These are phyloP conservation scores for Guyanaporus albipodus DNA, from an alignment of 768 basidiomycete genomes.

Conservation along the genomic window DNA sequence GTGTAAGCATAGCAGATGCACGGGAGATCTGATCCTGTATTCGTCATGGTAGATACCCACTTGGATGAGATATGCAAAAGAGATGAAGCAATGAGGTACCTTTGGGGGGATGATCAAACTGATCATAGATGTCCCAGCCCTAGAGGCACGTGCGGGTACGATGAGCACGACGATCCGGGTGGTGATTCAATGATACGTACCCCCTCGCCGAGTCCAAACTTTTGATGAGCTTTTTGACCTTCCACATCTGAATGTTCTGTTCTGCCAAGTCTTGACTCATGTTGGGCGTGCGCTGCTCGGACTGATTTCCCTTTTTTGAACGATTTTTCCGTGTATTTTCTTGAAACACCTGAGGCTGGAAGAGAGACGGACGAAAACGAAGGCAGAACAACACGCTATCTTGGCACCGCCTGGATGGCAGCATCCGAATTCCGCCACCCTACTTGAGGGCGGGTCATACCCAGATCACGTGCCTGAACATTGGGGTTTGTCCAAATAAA, in stretches of 20 bases:
- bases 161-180: constrained; percentile 17
- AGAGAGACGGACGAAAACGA: constrained; percentile 22
- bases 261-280: constrained; percentile 86
- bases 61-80: background rate
- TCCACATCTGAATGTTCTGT: constrained; percentile 97
- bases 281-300: constrained; percentile 35
- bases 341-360: constrained; percentile 17
- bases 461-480: constrained; percentile 9
- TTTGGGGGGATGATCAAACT: constrained; percentile 95
- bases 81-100: constrained; percentile 39
- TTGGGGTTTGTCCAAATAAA: background rate
- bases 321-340: constrained; percentile 7
- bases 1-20: constrained; percentile 92
- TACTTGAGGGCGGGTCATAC: constrained; percentile 21
- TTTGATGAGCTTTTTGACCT: constrained; percentile 99
- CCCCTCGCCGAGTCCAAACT: constrained; percentile 83
- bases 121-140: constrained; percentile 98
- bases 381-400: background rate
- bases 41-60: constrained; percentile 1
- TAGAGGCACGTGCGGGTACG: constrained; percentile 29
- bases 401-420: too few relatives aligned
- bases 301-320: constrained; percentile 10
- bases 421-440: constrained; percentile 15
- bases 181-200: constrained; percentile 16
- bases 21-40: constrained; percentile 88